Conservation (phyloP, 176 grass and related monocot genomes). For the Olyra latifolia region DNA sequence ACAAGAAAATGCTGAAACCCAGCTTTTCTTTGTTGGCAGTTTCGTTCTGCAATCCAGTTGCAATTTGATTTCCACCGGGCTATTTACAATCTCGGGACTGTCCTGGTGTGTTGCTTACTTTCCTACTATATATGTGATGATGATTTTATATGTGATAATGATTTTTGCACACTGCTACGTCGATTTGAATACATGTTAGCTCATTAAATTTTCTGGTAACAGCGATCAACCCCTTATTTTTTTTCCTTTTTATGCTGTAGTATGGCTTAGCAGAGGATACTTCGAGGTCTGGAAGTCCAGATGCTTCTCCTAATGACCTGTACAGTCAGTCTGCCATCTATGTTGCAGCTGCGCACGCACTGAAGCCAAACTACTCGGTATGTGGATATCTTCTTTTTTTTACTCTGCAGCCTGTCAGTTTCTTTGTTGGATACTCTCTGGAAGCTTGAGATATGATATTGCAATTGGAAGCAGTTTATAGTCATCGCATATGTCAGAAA, state of each 20-base stretch:
- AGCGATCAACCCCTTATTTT: background rate
- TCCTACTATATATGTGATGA: background rate
- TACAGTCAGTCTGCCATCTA: constrained; percentile 89
- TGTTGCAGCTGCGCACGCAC: constrained; percentile 81
- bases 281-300: constrained; percentile 57
- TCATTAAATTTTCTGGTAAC: constrained; percentile 2
- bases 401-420: background rate
- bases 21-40: constrained; percentile 46
- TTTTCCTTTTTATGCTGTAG: constrained; percentile 40
- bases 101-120: constrained; percentile 45
- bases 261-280: constrained; percentile 91
- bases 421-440: background rate
- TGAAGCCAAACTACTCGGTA: constrained; percentile 89
- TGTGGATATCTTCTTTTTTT: background rate
- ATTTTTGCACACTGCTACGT: background rate
- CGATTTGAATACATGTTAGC: background rate
- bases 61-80: constrained; percentile 90
- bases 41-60: constrained; percentile 75
- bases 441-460: background rate
- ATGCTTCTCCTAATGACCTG: constrained; percentile 63
- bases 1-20: background rate
- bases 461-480: background rate
- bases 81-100: constrained; percentile 90
- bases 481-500: background rate
- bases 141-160: background rate